Base-by-base conservation (phyloP, 129 eudicot genomes). In the Pittosporum tobira region DNA sequence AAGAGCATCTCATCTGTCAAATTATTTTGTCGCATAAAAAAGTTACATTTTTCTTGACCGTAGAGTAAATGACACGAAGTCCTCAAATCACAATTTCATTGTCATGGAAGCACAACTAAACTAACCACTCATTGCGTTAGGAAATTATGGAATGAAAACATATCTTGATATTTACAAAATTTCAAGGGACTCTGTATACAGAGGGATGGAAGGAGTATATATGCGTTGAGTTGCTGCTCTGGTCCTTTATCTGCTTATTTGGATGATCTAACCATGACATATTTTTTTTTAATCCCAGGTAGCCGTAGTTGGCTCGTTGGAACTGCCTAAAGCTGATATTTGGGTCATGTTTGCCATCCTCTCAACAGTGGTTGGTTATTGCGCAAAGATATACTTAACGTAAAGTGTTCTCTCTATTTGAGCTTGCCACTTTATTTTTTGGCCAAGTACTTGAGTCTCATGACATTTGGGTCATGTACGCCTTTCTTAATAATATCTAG, bases 381-480 rank as follows among this genome's bases (percentile, higher is more conserved):
- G 90, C 63, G 95, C 98, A 18, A 91, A 91, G 78, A 91, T 75
- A 66, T 91, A 91, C 79, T 91, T 86, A 75, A 84, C 96, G 99
- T 87, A n/a, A 73, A 65, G 77, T 64, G 40, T 50, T 53, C 42
- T 47, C 48, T 25, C 40, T 46, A 37, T 55, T 37, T 36, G 54
- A 36, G 36, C 30, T 61, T 48, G 18, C 1, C 13, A 0, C 29
- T 10, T n/a, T n/a, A n/a, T n/a, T n/a, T n/a, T n/a, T n/a, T n/a
- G n/a, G n/a, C n/a, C n/a, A n/a, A n/a, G n/a, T n/a, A n/a, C n/a
- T n/a, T n/a, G n/a, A n/a, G n/a, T n/a, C n/a, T n/a, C n/a, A n/a
- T n/a, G n/a, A n/a, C n/a, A n/a, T n/a, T n/a, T n/a, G 13, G 16
- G 26, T 8, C 6, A 22, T 30, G 7, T 54, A 26, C 14, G 11